These are phyloP conservation scores for Panicum miliaceum DNA, from an alignment of 176 grass and related monocot genomes.

Conservation along the genomic window DNA sequence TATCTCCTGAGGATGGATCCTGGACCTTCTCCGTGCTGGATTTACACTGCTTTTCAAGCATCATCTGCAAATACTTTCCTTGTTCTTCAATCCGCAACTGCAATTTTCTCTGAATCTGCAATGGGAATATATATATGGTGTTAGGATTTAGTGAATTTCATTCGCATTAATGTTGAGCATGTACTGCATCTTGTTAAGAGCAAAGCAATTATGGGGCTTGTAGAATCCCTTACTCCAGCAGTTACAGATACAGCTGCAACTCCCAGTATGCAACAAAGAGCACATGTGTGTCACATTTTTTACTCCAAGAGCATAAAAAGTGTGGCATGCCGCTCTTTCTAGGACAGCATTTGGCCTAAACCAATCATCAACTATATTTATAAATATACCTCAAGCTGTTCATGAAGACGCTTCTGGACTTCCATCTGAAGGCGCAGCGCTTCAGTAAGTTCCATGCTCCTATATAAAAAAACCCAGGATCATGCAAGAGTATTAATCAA, in stretches of 20 bases:
- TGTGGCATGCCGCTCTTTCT: neutral
- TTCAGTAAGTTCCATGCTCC: constrained; percentile 92
- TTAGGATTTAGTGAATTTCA: constrained; percentile 37
- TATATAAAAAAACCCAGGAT: constrained; percentile 49
- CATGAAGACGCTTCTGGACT: constrained; percentile 95
- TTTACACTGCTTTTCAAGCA: constrained; percentile 88
- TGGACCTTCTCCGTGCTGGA: constrained; percentile 39
- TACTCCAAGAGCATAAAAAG: constrained; percentile 11
- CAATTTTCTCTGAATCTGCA: constrained; percentile 81
- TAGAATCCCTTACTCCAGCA: neutral
- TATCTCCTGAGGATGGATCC: constrained; percentile 43
- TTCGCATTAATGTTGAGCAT: constrained; percentile 15
- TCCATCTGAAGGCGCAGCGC: constrained; percentile 95
- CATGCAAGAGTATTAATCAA: constrained; percentile 14
- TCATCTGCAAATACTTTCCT: constrained; percentile 83
- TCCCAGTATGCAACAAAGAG: neutral
- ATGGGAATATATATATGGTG: constrained; percentile 35
- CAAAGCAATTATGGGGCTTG: constrained; percentile 8
- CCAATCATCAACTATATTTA: neutral
- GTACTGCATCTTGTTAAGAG: constrained; percentile 10
- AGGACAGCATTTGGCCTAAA: neutral
- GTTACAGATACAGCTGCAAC: constrained; percentile 14
- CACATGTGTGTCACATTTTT: constrained; percentile 8
- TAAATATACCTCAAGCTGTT: constrained; percentile 90
- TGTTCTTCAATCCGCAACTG: constrained; percentile 89